Base-by-base conservation (phyloP, 2,329 filamentous ascomycete genomes). In the Fusarium citri region DNA sequence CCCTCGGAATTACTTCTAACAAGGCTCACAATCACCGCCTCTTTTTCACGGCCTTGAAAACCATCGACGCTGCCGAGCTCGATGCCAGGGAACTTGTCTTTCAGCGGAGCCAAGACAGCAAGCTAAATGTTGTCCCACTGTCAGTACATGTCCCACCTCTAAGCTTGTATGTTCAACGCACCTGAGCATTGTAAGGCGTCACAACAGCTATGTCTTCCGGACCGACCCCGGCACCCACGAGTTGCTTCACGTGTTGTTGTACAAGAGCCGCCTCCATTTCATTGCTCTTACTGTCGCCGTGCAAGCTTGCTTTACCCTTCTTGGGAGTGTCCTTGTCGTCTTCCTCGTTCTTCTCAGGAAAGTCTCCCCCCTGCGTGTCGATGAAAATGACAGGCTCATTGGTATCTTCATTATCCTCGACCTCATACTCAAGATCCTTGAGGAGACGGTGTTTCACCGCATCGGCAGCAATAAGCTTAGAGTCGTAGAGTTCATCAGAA, bases 11-110 rank as follows among this genome's bases (percentile, higher is more conserved):
- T 99, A 80, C 94, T 98, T 71, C 96, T 87, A 59, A 99, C 96
- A n/a, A 98, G 86, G 79, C 92, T 97, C 54, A 99, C 91, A 41
- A 99, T 87, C 18, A 99, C 91, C 4, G 93, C 96, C 80, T 99
- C 96, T 80, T 99, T 99, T 80, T 99, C 96, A 20, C 96, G 89
- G 34, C 96, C 96, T 80, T 99, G 96, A 78, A 99, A 99, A 4
- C 95, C 96, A 79, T 99, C 96, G 4, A 99, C 93, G 74, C 94
- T 97, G 34, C 96, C 96, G n/a, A 99, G 85, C 79, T 99, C 96
- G 53, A 99, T 89, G 15, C 92, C 94, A 0, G 92, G 92, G 74
- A 92, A 97, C 41, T 85, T 83, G 64, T 96, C 92, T 77, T 95
- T 96, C 51, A 99, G 86, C 70, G 91, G 85, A 40, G 94, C 90